A percentile compares a stretch with the other conserved stretches of the same genome.
These are phyloP conservation scores for Picocystis sp. DNA, from an alignment of 163 green algal species.

Conservation along the genomic window DNA sequence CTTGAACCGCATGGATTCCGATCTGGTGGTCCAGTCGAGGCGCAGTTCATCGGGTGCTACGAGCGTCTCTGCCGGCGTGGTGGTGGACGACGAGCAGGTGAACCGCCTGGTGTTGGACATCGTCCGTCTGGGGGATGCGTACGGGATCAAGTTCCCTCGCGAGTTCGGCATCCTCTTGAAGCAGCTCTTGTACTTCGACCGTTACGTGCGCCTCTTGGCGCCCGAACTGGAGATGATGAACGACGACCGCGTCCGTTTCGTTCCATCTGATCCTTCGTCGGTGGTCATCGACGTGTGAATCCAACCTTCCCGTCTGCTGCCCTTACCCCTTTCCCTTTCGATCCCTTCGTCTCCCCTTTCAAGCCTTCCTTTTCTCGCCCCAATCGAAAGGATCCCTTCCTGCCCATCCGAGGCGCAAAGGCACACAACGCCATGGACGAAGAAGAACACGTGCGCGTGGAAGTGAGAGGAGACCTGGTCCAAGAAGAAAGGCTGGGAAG, in stretches of 20 bases:
- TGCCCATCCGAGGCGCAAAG: too few species aligned
- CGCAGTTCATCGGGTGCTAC: neutral
- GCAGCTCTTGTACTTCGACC: slow-evolving; percentile 96
- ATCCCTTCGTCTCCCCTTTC: too few species aligned
- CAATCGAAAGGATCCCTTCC: too few species aligned
- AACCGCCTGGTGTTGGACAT: slow-evolving; percentile 78
- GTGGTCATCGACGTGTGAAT: too few species aligned
- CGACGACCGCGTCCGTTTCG: slow-evolving; percentile 26
- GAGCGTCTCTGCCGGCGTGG: slow-evolving; percentile 35
- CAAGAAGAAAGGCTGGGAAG: too few species aligned
- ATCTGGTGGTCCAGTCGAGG: neutral
- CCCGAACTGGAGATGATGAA: slow-evolving; percentile 53
- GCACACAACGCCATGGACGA: too few species aligned
- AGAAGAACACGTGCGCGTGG: too few species aligned
- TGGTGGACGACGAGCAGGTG: slow-evolving; percentile 69
- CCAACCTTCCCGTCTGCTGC: too few species aligned
- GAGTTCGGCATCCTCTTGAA: slow-evolving; percentile 95
- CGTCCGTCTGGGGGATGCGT: slow-evolving; percentile 58
- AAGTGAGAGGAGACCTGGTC: too few species aligned
- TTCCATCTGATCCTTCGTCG: too few species aligned
- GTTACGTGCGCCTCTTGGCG: slow-evolving; percentile 54
- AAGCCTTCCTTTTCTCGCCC: too few species aligned
- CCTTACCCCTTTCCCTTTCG: too few species aligned
- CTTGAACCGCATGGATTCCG: neutral
- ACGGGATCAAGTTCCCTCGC: slow-evolving; percentile 56